Conservation (phyloP, 768 basidiomycete species). For the Suillus ampliporus region DNA sequence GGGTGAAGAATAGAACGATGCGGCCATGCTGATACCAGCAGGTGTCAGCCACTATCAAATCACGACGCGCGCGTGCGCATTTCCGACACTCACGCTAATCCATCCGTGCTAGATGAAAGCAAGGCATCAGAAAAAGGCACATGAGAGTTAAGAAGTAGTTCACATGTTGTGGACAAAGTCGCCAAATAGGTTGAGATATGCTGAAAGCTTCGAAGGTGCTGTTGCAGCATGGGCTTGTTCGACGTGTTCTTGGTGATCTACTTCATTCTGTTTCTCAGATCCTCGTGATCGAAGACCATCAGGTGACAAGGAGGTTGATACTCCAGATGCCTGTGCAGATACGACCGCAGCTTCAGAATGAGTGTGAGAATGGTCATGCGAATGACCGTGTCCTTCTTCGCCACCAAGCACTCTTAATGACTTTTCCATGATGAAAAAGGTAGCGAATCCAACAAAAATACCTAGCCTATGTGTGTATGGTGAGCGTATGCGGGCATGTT, state of each 20-base stretch:
- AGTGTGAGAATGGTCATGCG: constrained; percentile 66
- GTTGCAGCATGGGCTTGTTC: constrained; percentile 34
- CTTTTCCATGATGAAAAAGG: constrained; percentile 95
- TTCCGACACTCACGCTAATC: constrained; percentile 71
- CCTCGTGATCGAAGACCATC: constrained; percentile 59
- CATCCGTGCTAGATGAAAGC: constrained; percentile 72
- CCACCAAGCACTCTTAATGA: constrained; percentile 80
- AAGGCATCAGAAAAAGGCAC: constrained; percentile 21
- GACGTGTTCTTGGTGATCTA: constrained; percentile 30
- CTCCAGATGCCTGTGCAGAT: constrained; percentile 52
- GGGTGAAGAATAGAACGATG: constrained; percentile 96
- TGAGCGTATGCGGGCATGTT: constrained; percentile 18
- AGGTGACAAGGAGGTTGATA: constrained; percentile 43
- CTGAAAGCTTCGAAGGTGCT: constrained; percentile 83
- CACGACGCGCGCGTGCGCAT: constrained; percentile 12
- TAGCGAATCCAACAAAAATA: constrained; percentile 85
- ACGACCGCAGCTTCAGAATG: constrained; percentile 38
- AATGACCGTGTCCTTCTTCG: constrained; percentile 58
- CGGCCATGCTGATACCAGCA: constrained; percentile 71
- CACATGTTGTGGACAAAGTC: constrained; percentile 96
- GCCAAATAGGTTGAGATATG: constrained; percentile 91
- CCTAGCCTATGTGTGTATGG: constrained; percentile 56
- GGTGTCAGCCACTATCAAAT: constrained; percentile 8
- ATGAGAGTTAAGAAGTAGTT: constrained; percentile 18
- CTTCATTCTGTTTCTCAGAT: constrained; percentile 26